Base-by-base conservation (phyloP, 192 early-diverging fungal species). In the Oehlia diaphana region DNA sequence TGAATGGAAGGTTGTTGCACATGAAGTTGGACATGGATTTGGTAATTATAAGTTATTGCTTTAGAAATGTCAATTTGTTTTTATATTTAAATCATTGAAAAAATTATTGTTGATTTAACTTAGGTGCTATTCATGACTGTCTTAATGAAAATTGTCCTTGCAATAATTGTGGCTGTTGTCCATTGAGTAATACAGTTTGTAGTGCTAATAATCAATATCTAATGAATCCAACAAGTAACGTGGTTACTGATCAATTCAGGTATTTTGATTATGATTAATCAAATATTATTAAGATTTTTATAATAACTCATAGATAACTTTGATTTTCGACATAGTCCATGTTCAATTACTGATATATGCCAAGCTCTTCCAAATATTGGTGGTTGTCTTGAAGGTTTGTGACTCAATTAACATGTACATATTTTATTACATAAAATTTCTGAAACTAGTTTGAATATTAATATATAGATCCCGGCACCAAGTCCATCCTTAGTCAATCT, bases 1-100 rank as follows among this genome's bases (percentile, higher is more conserved):
- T 74, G 94, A 96, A 82, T 98, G 96, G 96, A 95, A 95, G 85
- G 92, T 96, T 5, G 92, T 97, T 12, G 97, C 97, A 33, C 97
- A 98, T 81, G 97, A 97, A 84, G 90, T 97, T 81, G 95, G 96
- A 28, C 96, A 97, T 79, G 91, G 91, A 58, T 94, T 94, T 84
- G 85, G 79, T 82, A 82, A 80, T 12, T 44, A 9, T 39, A 76
- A 77, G 16, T 73, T 4, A 23, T 26, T 77, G 5, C 2, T 76
- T 81, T 65, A n/a, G 44, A 23, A 53, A 26, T 8, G 21, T 78
- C 10, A 65, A 7, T 84, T 63, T 35, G 28, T 19, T 61, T 73
- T 12, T n/a, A 28, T 28, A 28, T 61, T 13, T n/a, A 50, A 33
- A 9, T 31, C 16, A 13, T 67, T 81, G 19, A 33, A 79, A 72